Evolutionary conservation across 257 asterid genomes (phyloP), one percentile per base, ranked within the genome.

Genomic region (Rauvolfia tetraphylla): DNA sequence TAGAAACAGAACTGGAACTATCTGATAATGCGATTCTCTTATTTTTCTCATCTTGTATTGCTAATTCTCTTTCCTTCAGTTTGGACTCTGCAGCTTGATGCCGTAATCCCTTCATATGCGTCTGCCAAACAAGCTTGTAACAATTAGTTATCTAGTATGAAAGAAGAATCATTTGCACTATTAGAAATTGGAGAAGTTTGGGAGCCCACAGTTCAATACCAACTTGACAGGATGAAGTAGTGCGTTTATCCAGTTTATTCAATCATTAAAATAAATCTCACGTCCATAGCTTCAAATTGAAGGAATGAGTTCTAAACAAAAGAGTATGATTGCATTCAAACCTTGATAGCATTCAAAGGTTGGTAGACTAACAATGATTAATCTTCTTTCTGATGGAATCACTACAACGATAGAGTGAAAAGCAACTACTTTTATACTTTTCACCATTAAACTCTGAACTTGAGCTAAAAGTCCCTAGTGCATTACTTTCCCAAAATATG

Each of bases 101-200:
- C 78, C 91, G 87, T 4, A 90, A 83, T 68, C 91, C 92, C 79
- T 79, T 85, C 44, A 87, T 68, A 82, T 89, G 97, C 39, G 87
- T 79, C 97, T 89, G 80, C 54, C 71, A 62, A 78, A 38, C 38
- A 33, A 49, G 25, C 34, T 46, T 71, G 33, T 22, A 71, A 67
- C 63, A 51, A 48, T 78, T 22, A 70, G 49, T 53, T 7, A 74
- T 33, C 20, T 33, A 66, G 41, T 38, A 48, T 57, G 44, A 53
- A 49, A 75, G 33, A 38, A 7, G 53, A 23, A 76, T 31, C 61
- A 33, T 36, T 4, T 3, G n/a, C 39, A 20, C 34, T 36, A 29
- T n/a, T 33, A 41, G 29, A 56, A 74, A 25, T 12, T 6, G 34
- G 15, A 72, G 59, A 58, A 15, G 25, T 5, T 36, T 14, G 12